Conservation (phyloP, 192 early-diverging fungal species). For the Coemansia sp. region DNA sequence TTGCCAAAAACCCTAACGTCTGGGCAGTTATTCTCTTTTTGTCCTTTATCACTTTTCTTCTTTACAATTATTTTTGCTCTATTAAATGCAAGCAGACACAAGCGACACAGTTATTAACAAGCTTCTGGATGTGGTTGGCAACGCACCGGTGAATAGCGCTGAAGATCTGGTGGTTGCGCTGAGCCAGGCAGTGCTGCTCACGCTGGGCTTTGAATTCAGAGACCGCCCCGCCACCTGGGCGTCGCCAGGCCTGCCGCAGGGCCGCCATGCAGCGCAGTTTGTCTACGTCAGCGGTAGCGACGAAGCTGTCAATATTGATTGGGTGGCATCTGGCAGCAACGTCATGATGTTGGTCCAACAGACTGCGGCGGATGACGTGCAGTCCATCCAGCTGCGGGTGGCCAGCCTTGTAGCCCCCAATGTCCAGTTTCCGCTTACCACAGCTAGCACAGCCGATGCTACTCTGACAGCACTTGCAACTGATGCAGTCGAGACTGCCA, state of each 20-base stretch:
- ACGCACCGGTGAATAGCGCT: slow-evolving; percentile 13
- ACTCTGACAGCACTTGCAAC: slow-evolving; percentile 9
- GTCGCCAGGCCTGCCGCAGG: slow-evolving; percentile 29
- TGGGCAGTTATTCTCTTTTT: too few relatives aligned
- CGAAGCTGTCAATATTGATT: slow-evolving; percentile 18
- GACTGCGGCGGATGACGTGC: neutral
- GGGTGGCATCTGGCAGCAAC: slow-evolving; percentile 20
- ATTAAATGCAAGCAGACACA: slow-evolving; percentile 1
- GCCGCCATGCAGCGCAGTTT: slow-evolving; percentile 7
- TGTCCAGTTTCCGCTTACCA: slow-evolving; percentile 20
- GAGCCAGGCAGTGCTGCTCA: slow-evolving; percentile 29
- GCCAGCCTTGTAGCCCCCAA: slow-evolving; percentile 2
- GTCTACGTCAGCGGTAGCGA: slow-evolving; percentile 6
- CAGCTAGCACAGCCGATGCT: neutral
- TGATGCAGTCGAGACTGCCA: slow-evolving; percentile 14
- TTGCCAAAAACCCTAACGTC: neutral
- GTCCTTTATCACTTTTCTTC: too few relatives aligned
- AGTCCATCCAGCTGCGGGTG: slow-evolving; percentile 15
- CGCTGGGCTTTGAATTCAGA: slow-evolving; percentile 16
- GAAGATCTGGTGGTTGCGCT: slow-evolving; percentile 38
- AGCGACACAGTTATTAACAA: slow-evolving; percentile 2
- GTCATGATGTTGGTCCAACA: slow-evolving; percentile 25
- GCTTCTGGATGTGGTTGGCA: slow-evolving; percentile 18
- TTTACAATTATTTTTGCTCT: neutral
- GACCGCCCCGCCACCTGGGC: slow-evolving; percentile 11